Percentiles rank a stretch among this genome's conserved stretches.
Conservation (phyloP, 306 rosid genomes). For the Crotalaria pallida region DNA sequence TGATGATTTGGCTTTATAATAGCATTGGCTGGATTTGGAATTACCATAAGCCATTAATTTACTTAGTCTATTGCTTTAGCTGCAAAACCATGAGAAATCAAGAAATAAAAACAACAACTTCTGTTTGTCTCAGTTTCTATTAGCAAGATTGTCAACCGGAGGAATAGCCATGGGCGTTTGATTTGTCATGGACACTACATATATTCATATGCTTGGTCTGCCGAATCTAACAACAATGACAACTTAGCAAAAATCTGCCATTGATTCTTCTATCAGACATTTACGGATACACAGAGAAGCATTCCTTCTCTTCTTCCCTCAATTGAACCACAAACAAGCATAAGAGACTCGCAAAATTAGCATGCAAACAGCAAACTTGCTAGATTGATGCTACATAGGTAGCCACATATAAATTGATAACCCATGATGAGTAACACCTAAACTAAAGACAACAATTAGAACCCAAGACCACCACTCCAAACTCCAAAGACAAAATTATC, state of each 20-base stretch:
- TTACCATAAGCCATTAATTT: too few relatives aligned
- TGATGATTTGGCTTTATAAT: too few relatives aligned
- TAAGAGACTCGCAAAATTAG: not conserved
- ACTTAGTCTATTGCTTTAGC: too few relatives aligned
- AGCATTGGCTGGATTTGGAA: too few relatives aligned
- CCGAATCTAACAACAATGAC: not conserved
- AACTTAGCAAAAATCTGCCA: not conserved
- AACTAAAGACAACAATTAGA: conserved; percentile 1
- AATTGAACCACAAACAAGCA: not conserved
- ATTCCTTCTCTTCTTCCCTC: not conserved
- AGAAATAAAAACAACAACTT: too few relatives aligned
- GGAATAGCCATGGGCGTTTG: too few relatives aligned
- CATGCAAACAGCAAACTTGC: not conserved
- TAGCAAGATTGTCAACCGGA: too few relatives aligned
- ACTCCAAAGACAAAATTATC: too few relatives aligned
- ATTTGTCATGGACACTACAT: too few relatives aligned
- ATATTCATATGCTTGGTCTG: not conserved
- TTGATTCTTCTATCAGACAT: not conserved
- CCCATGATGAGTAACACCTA: not conserved
- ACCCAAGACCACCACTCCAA: too few relatives aligned
- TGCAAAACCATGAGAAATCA: too few relatives aligned
- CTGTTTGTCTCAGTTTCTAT: too few relatives aligned
- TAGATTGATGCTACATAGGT: not conserved
- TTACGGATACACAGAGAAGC: not conserved
- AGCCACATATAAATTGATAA: conserved; percentile 5